Percentiles rank a stretch among this genome's conserved stretches.
Conservation (phyloP, 1,284 basidiomycete species). For the Neonothopanus nambi region DNA sequence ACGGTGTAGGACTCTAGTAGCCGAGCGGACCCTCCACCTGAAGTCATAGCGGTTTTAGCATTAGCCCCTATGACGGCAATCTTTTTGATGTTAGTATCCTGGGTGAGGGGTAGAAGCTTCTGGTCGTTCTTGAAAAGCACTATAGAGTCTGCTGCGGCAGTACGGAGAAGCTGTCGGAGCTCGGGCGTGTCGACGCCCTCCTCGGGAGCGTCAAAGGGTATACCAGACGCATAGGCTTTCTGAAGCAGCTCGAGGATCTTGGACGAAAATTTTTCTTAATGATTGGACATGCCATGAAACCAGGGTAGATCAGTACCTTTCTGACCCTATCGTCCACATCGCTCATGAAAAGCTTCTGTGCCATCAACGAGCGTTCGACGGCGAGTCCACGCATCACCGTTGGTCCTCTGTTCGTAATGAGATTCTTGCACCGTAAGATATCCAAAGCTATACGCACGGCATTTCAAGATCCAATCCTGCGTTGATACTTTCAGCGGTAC, state of each 20-base stretch:
- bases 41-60: conserved; percentile 49
- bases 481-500: conserved; percentile 48
- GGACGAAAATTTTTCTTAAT: conserved; percentile 24
- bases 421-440: background rate
- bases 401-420: conserved; percentile 34
- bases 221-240: conserved; percentile 38
- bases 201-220: conserved; percentile 44
- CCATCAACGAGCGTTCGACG: conserved; percentile 38
- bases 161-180: conserved; percentile 40
- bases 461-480: conserved; percentile 63
- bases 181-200: conserved; percentile 43
- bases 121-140: conserved; percentile 53
- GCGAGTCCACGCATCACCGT: conserved; percentile 48
- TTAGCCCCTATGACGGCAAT: conserved; percentile 62
- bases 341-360: conserved; percentile 39
- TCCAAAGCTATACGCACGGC: conserved; percentile 33
- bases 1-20: conserved; percentile 47
- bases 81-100: conserved; percentile 29
- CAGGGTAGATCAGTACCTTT: conserved; percentile 31
- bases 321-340: conserved; percentile 39
- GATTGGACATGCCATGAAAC: conserved; percentile 11
- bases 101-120: conserved; percentile 40
- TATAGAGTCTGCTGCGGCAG: conserved; percentile 43
- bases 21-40: conserved; percentile 55
- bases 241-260: conserved; percentile 42